phyloP scores from a whole-genome alignment of 179 eudicot species.

The Silene vulgaris region DNA sequence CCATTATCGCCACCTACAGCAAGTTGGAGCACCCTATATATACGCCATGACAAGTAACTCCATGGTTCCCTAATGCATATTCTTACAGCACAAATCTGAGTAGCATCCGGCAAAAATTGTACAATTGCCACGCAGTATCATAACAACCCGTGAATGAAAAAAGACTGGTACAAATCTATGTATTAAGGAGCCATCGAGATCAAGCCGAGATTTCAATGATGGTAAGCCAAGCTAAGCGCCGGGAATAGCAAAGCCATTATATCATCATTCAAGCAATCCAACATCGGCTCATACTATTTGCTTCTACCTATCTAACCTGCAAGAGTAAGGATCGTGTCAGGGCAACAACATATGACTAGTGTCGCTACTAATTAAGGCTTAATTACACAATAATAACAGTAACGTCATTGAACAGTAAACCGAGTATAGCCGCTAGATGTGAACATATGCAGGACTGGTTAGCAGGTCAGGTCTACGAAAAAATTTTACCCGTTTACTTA shows the following conservation, averaged over 20 bases:
- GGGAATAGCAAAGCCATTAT: constrained; percentile 1
- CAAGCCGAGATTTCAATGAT: neutral
- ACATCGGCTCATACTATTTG: constrained; percentile 2
- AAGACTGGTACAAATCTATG: constrained; percentile 25
- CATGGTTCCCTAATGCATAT: constrained; percentile 20
- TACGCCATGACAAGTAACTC: constrained; percentile 19
- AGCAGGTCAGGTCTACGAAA: no score
- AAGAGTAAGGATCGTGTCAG: neutral
- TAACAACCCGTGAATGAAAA: constrained; percentile 23
- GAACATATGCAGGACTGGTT: no score
- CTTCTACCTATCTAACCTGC: constrained; percentile 12
- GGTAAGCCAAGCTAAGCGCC: constrained; percentile 15
- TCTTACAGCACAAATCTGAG: constrained; percentile 21
- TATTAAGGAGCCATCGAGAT: constrained; percentile 21
- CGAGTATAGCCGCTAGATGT: no score
- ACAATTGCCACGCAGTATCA: constrained; percentile 31
- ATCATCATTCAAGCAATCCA: neutral
- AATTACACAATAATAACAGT: no score
- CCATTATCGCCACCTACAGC: neutral
- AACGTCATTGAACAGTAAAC: neutral
- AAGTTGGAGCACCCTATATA: constrained; percentile 19
- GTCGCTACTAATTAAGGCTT: no score
- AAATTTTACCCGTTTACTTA: no score
- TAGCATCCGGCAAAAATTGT: constrained; percentile 28
- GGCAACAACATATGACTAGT: neutral